Evolutionary conservation across 495 filamentous ascomycete genomes (phyloP), one percentile per base, ranked within the genome.

Genomic region (Sordaria brevicollis): DNA sequence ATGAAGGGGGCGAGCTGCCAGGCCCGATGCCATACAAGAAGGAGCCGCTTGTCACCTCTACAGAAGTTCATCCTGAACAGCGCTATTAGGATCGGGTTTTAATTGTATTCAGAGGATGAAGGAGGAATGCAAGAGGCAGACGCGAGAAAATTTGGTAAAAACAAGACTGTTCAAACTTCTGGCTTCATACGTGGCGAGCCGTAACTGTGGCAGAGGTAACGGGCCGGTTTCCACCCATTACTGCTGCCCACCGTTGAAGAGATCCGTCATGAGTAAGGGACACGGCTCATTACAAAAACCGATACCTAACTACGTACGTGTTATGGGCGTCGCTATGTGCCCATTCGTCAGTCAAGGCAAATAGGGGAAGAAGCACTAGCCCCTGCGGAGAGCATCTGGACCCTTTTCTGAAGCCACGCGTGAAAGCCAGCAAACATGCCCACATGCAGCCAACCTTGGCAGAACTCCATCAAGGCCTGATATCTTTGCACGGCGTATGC

Each of bases 391-490:
- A 41, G 39, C n/a, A 41, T 34, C 13, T 65, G 66, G 5, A 78
- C 68, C 69, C 76, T 72, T 67, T 71, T 70, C n/a, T 70, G 71
- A 49, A 83, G 69, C 84, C 82, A 85, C 5, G 76, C 72, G 15
- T 68, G 67, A 68, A 78, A 84, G 0, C 77, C 81, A 35, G 75
- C 80, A 76, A 85, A 85, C 74, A 84, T 75, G 25, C 72, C 75
- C 41, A 81, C 76, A 0, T 73, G 49, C 65, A 68, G 66, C 79
- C 79, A 78, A 11, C 54, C 69, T 41, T 83, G 75, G 67, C 86
- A 89, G 69, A 85, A 86, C 5, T 13, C 33, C 10, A 80, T 68
- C 65, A 89, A 66, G 17, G 81, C 80, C 35, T 57, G 34, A 73
- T 88, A 86, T 57, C 83, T 75, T 34, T 81, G 75, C 57, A 70